A percentile compares a stretch with the other conserved stretches of the same genome.
Evolutionary conservation across 2,329 filamentous ascomycete species (phyloP).

Genomic region (Diaporthe ilicicola): DNA sequence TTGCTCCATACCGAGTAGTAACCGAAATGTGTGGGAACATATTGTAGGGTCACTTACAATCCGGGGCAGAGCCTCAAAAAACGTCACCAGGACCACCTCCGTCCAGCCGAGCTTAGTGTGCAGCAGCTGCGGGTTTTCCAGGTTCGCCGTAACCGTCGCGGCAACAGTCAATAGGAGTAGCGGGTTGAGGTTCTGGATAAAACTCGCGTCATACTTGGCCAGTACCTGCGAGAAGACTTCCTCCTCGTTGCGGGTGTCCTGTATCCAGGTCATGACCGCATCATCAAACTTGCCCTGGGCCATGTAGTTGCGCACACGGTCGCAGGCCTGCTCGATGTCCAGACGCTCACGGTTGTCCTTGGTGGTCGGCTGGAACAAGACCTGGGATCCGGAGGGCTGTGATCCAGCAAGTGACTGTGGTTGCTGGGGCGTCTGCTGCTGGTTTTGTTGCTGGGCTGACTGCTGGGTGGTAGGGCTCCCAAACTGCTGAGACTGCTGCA

Average conservation of each 20-base stretch:
- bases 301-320: conserved; percentile 70
- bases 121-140: conserved; percentile 59
- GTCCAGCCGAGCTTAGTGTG: conserved; percentile 68
- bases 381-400: conserved; percentile 40
- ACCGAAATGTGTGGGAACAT: not conserved
- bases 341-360: conserved; percentile 56
- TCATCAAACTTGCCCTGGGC: conserved; percentile 67
- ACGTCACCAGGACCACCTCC: conserved; percentile 65
- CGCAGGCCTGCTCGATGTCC: conserved; percentile 65
- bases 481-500: conserved; percentile 32
- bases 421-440: conserved; percentile 21
- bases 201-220: conserved; percentile 58
- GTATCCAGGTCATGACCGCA: conserved; percentile 73
- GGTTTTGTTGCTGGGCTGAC: conserved; percentile 23
- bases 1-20: not conserved
- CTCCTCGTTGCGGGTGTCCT: conserved; percentile 62
- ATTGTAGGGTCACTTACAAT: conserved; percentile 56
- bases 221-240: conserved; percentile 69
- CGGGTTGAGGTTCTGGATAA: conserved; percentile 66
- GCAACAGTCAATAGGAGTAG: conserved; percentile 71
- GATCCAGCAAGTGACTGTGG: conserved; percentile 26
- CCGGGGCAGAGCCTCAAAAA: conserved; percentile 56
- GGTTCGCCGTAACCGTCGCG: conserved; percentile 68
- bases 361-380: conserved; percentile 49
- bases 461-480: conserved; percentile 28